phyloP scores from a whole-genome alignment of 306 rosid genomes.

The Carpinus fangiana region DNA sequence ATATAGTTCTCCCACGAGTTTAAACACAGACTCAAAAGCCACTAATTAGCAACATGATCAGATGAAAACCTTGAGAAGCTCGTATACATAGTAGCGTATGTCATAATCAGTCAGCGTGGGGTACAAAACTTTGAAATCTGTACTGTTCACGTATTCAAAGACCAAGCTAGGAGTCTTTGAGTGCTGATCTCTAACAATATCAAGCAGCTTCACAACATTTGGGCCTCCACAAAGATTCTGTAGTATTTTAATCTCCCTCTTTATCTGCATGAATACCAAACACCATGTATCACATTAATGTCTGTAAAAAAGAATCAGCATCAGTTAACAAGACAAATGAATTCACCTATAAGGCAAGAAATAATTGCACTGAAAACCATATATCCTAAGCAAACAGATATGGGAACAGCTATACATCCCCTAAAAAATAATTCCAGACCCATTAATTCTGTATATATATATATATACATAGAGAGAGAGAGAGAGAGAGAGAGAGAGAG shows the following conservation, averaged over 20 bases:
- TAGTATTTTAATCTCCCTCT: constrained; percentile 90
- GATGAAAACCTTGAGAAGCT: constrained; percentile 75
- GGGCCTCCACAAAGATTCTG: constrained; percentile 96
- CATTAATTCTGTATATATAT: neutral
- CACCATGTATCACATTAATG: neutral
- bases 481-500: too few species aligned
- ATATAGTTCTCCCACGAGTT: neutral
- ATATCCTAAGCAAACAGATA: neutral
- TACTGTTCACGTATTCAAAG: constrained; percentile 87
- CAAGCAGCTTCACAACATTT: constrained; percentile 86
- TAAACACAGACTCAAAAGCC: neutral
- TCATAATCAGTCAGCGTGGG: constrained; percentile 86
- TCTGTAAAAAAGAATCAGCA: neutral
- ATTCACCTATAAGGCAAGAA: neutral
- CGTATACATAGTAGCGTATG: constrained; percentile 86
- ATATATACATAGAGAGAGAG: too few species aligned
- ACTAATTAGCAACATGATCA: constrained; percentile 3
- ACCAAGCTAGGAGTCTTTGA: constrained; percentile 89
- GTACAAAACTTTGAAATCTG: constrained; percentile 84
- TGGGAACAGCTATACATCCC: neutral
- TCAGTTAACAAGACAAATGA: neutral
- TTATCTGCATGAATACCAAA: constrained; percentile 55
- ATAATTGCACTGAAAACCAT: neutral
- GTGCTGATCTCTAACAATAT: constrained; percentile 84
- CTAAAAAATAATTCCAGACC: neutral